Evolutionary conservation across 1,284 basidiomycete genomes (phyloP).

Genomic region (Taiwanofungus camphoratus): DNA sequence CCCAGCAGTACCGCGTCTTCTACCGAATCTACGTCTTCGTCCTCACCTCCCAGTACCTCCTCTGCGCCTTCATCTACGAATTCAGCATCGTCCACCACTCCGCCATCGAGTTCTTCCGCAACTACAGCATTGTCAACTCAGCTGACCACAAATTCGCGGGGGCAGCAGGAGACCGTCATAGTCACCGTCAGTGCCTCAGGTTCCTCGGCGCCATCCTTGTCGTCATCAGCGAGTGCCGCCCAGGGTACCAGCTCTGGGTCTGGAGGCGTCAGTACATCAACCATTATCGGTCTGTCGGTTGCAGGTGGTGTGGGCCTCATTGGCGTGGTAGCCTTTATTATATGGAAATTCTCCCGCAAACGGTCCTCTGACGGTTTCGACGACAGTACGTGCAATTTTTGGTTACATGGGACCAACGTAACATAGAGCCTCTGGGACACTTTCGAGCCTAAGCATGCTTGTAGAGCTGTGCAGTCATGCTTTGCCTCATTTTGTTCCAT

Average conservation of each 20-base stretch:
- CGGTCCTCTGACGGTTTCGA: constrained; percentile 63
- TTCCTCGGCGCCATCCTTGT: not conserved
- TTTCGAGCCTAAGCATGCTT: no score
- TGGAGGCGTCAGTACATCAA: constrained; percentile 50
- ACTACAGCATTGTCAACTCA: not conserved
- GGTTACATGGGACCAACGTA: no score
- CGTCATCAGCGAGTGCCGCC: not conserved
- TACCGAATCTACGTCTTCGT: not conserved
- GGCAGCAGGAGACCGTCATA: not conserved
- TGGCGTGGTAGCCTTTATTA: constrained; percentile 62
- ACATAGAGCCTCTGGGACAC: no score
- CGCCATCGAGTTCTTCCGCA: not conserved
- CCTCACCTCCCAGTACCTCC: not conserved
- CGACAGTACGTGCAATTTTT: constrained; percentile 50
- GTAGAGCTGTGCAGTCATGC: no score
- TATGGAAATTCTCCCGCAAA: constrained; percentile 81
- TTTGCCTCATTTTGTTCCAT: no score
- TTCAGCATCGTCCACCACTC: not conserved
- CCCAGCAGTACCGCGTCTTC: not conserved
- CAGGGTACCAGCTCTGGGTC: not conserved
- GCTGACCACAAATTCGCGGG: constrained; percentile 5
- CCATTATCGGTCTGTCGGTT: constrained; percentile 73
- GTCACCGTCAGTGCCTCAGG: not conserved
- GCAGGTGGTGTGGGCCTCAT: constrained; percentile 69
- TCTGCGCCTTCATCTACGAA: not conserved